Conservation (phyloP, 2,329 filamentous ascomycete genomes). For the Diaporthe citri region DNA sequence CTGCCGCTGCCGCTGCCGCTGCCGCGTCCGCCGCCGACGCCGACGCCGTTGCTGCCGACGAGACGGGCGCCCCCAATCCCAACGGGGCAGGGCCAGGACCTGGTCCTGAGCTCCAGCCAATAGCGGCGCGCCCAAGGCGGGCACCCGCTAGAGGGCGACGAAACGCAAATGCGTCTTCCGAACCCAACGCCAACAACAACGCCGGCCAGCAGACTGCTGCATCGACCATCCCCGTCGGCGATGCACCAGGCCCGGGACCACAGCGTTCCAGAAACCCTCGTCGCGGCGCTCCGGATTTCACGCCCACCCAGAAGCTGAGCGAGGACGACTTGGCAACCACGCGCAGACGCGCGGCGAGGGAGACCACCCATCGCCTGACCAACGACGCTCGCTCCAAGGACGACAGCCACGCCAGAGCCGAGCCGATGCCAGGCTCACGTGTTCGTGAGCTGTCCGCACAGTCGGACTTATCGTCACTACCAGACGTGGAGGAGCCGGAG, state of each 20-base stretch:
- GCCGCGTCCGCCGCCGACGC: not conserved
- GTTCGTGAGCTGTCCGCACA: conserved; percentile 20
- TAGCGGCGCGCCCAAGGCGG: conserved; percentile 36
- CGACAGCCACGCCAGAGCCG: conserved; percentile 35
- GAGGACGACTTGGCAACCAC: conserved; percentile 32
- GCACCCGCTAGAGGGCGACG: conserved; percentile 38
- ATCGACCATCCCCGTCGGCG: conserved; percentile 14
- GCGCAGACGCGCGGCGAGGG: conserved; percentile 31
- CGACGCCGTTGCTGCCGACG: conserved; percentile 6
- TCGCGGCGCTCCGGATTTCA: conserved; percentile 39
- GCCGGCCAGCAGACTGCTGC: conserved; percentile 28
- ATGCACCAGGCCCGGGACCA: conserved; percentile 9
- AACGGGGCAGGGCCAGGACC: conserved; percentile 28
- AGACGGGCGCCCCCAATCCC: conserved; percentile 12
- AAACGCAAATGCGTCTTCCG: conserved; percentile 31
- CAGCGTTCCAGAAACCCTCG: conserved; percentile 36
- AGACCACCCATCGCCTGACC: conserved; percentile 34
- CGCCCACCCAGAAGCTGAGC: conserved; percentile 35
- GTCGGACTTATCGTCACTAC: conserved; percentile 39
- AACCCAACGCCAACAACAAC: conserved; percentile 33
- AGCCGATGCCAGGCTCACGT: conserved; percentile 12
- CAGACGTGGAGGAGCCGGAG: conserved; percentile 41
- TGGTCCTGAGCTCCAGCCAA: conserved; percentile 37
- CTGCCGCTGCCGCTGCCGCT: not conserved
- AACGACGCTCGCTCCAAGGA: conserved; percentile 21